Evolutionary conservation across 2,329 filamentous ascomycete species (phyloP), one percentile per base, ranked within the genome.

Genomic region (Madurella fahalii): DNA sequence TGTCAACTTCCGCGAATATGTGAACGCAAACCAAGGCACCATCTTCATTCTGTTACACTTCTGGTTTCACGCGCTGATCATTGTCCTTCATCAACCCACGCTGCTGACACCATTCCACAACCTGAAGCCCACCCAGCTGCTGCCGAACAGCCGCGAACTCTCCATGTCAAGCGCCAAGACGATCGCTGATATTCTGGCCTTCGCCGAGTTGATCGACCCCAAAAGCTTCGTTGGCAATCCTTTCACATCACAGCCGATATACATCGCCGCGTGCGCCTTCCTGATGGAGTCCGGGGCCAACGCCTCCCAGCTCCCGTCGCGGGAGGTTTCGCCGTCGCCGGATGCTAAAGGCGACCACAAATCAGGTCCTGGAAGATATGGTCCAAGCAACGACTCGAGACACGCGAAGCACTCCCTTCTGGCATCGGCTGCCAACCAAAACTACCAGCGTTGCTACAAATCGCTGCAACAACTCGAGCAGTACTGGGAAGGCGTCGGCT

Each of bases 141-240:
- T 90, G 39, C 83, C 87, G 0, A 89, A 94, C 65, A 94, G 89
- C 60, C 84, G 89, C 53, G 89, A 94, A 67, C 69, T 85, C 5
- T 90, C 88, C 57, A 92, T 93, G 86, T 92, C 88, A 13, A 93
- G 89, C 20, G 91, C 90, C 12, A 95, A 95, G 73, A 95, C 90
- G 0, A 94, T 95, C 57, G 90, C 89, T 34, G 90, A 95, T 63
- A 95, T 95, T 15, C 72, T 95, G 9, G 86, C 88, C 1, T 95
- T 95, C 68, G 89, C 90, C 0, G 89, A 95, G 65, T 74, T 95
- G 9, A 89, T 94, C 49, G 89, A 95, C 67, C 84, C 88, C 0
- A 91, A 89, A 68, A 92, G 90, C 62, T 90, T 92, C 53, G 86
- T 92, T 34, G 89, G 90, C 1, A 95, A 94, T 56, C 90, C 90